Conservation (phyloP, 495 filamentous ascomycete genomes). For the Talaromyces adpressus region DNA sequence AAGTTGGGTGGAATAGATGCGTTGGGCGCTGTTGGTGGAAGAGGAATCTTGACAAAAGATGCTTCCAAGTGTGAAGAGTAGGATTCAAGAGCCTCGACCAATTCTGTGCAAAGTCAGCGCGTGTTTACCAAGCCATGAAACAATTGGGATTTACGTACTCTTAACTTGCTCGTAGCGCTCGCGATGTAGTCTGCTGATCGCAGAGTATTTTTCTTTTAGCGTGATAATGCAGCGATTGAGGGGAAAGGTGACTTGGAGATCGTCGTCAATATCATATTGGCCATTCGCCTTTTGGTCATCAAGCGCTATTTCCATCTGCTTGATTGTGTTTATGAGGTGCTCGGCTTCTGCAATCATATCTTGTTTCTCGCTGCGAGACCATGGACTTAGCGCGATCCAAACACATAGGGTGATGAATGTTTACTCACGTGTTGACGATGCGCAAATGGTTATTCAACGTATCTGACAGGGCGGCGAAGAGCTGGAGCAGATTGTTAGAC, state of each 20-base stretch:
- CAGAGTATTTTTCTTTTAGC: slow-evolving; percentile 78
- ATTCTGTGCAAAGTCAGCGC: slow-evolving; percentile 51
- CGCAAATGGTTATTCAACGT: slow-evolving; percentile 80
- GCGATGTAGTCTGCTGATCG: slow-evolving; percentile 70
- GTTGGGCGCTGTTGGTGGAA: slow-evolving; percentile 74
- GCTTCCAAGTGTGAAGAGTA: slow-evolving; percentile 91
- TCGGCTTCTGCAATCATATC: slow-evolving; percentile 81
- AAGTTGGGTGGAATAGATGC: slow-evolving; percentile 72
- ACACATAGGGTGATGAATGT: background rate
- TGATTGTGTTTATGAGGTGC: slow-evolving; percentile 72
- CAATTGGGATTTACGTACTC: slow-evolving; percentile 41
- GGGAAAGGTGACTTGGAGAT: slow-evolving; percentile 70
- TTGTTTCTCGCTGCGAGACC: slow-evolving; percentile 67
- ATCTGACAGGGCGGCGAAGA: slow-evolving; percentile 81
- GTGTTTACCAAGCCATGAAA: slow-evolving; percentile 12
- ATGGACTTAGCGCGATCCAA: background rate
- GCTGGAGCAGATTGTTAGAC: slow-evolving; percentile 38
- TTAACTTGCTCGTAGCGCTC: slow-evolving; percentile 92
- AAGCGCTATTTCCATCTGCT: slow-evolving; percentile 88
- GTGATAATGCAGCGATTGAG: slow-evolving; percentile 67
- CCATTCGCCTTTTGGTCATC: slow-evolving; percentile 63
- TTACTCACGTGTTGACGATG: slow-evolving; percentile 57
- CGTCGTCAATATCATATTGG: slow-evolving; percentile 53
- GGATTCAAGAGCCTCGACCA: slow-evolving; percentile 86
- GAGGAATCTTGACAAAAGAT: slow-evolving; percentile 68